A percentile compares a stretch with the other conserved stretches of the same genome.
Conservation (phyloP, 2,329 filamentous ascomycete genomes). For the Biscogniauxia marginata region DNA sequence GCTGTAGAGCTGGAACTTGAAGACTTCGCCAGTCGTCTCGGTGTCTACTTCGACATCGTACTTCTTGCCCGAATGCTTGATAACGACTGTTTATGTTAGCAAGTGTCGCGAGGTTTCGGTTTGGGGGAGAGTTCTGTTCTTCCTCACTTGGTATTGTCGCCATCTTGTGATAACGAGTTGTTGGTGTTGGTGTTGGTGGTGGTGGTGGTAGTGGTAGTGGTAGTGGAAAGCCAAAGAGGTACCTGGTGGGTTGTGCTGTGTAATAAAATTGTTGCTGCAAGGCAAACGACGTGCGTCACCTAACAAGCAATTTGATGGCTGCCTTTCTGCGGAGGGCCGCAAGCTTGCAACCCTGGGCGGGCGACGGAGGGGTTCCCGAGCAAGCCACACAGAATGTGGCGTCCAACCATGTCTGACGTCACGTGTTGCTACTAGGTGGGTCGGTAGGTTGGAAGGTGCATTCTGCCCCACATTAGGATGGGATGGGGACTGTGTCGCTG, state of each 20-base stretch:
- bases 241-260: not conserved
- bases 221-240: not conserved
- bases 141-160: slow-evolving; percentile 31
- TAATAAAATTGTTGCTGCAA: not conserved
- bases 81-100: slow-evolving; percentile 62
- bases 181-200: slow-evolving; percentile 2
- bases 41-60: slow-evolving; percentile 92
- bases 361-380: not conserved
- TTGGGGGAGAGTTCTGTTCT: not conserved
- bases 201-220: not conserved
- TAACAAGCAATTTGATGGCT: slow-evolving; percentile 15
- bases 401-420: not conserved
- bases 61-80: slow-evolving; percentile 95
- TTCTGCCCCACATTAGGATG: not conserved
- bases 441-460: too few relatives aligned
- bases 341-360: slow-evolving; percentile 1
- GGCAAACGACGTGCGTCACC: slow-evolving; percentile 28
- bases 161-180: slow-evolving; percentile 21
- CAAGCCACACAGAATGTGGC: not conserved
- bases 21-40: slow-evolving; percentile 79
- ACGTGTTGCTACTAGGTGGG: not conserved
- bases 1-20: slow-evolving; percentile 95
- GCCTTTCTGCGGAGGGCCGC: slow-evolving; percentile 17
- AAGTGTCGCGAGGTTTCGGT: not conserved
- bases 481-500: too few relatives aligned